phyloP scores from a whole-genome alignment of 768 basidiomycete genomes.

The Chalciporus piperatus region DNA sequence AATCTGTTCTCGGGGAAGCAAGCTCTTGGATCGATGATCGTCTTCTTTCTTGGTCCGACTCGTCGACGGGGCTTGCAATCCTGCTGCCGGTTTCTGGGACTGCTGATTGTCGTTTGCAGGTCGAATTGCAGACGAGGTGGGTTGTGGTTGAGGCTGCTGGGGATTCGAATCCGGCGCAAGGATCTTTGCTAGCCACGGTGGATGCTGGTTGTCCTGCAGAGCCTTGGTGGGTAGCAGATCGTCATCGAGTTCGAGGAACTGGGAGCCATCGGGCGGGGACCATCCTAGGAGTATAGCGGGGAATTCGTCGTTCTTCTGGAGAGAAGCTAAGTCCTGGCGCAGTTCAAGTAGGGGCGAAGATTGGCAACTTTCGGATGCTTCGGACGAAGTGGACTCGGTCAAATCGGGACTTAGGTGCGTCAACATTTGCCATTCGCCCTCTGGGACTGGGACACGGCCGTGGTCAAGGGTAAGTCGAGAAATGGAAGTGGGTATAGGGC shows the following conservation, averaged over 20 bases:
- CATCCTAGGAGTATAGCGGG: constrained; percentile 22
- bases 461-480: background rate
- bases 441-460: background rate
- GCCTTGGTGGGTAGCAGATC: constrained; percentile 10
- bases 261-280: constrained; percentile 25
- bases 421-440: background rate
- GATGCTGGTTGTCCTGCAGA: background rate
- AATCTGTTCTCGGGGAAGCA: background rate
- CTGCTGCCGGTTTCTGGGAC: background rate
- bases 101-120: background rate
- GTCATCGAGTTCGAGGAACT: constrained; percentile 24
- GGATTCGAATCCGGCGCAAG: background rate
- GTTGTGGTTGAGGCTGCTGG: background rate
- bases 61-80: background rate
- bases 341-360: background rate
- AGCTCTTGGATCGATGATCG: background rate
- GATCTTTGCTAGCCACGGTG: constrained; percentile 8
- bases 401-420: background rate
- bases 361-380: background rate
- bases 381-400: background rate
- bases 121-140: background rate
- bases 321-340: background rate
- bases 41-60: background rate
- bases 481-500: background rate
- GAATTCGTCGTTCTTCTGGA: background rate